phyloP scores from a whole-genome alignment of 176 grass and related monocot genomes.

The Oryza longistaminata region DNA sequence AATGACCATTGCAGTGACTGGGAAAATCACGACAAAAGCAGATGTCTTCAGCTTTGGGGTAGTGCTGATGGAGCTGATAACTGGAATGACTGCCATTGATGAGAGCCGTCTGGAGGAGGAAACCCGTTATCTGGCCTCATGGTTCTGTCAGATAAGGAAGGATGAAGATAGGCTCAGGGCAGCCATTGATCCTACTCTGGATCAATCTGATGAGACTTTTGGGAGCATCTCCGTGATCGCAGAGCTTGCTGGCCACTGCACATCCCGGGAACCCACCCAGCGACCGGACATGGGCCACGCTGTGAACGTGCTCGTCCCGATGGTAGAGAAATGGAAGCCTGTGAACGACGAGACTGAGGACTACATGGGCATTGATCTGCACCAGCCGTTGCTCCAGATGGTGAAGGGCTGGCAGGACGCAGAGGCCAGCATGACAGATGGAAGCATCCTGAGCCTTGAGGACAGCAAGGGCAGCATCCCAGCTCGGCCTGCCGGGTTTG shows the following conservation, averaged over 20 bases:
- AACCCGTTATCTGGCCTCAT: constrained; percentile 73
- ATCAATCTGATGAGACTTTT: constrained; percentile 61
- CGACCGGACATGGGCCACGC: constrained; percentile 88
- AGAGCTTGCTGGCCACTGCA: constrained; percentile 86
- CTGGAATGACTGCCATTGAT: constrained; percentile 77
- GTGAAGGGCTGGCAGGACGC: constrained; percentile 92
- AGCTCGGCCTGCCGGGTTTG: constrained; percentile 77
- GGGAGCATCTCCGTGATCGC: constrained; percentile 66
- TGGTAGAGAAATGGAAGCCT: constrained; percentile 95
- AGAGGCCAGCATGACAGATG: constrained; percentile 57
- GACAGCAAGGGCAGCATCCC: constrained; percentile 99
- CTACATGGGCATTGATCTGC: constrained; percentile 87
- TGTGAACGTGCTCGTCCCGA: constrained; percentile 67
- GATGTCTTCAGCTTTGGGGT: constrained; percentile 97
- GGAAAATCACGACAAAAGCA: constrained; percentile 91
- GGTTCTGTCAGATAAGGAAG: constrained; percentile 73
- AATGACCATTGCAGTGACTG: constrained; percentile 64
- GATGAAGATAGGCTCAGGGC: constrained; percentile 64
- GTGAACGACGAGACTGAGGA: constrained; percentile 73
- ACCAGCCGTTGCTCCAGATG: constrained; percentile 87
- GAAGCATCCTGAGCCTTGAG: constrained; percentile 68
- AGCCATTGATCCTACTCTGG: constrained; percentile 72
- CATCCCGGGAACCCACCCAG: constrained; percentile 69
- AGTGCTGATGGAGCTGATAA: constrained; percentile 95
- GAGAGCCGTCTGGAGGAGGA: constrained; percentile 73